Percentiles rank a stretch among this genome's conserved stretches.
Evolutionary conservation across 177 flowering plant genomes (phyloP).

Genomic region (Vitis hybrid): DNA sequence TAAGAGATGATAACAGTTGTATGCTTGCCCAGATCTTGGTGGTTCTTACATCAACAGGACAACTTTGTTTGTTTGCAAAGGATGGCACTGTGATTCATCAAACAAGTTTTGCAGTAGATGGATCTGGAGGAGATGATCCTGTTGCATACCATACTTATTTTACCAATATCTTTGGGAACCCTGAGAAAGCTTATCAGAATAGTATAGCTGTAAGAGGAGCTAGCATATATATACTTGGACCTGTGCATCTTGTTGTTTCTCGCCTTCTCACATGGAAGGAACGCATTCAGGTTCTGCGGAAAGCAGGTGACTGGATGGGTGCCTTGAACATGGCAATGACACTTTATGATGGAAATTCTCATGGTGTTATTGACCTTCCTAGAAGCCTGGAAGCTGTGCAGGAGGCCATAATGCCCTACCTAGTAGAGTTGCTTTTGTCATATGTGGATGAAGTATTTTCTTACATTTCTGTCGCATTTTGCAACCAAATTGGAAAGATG

Average conservation of each 20-base stretch:
- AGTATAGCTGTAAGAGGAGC: slow-evolving; percentile 86
- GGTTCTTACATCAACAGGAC: slow-evolving; percentile 73
- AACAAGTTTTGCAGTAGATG: slow-evolving; percentile 70
- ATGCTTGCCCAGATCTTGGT: slow-evolving; percentile 75
- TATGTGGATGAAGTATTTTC: slow-evolving; percentile 98
- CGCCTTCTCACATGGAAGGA: slow-evolving; percentile 99
- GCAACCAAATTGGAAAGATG: slow-evolving; percentile 62
- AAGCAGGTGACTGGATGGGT: slow-evolving; percentile 99
- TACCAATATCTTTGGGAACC: slow-evolving; percentile 76
- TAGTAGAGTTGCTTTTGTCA: slow-evolving; percentile 73
- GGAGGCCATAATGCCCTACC: slow-evolving; percentile 72
- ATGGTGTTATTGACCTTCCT: slow-evolving; percentile 96
- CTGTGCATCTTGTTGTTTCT: slow-evolving; percentile 67
- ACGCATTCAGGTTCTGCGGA: slow-evolving; percentile 82
- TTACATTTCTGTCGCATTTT: slow-evolving; percentile 84
- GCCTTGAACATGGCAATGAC: slow-evolving; percentile 96
- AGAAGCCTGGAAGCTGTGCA: slow-evolving; percentile 60
- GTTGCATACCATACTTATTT: slow-evolving; percentile 75
- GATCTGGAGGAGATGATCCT: slow-evolving; percentile 65
- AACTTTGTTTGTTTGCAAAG: slow-evolving; percentile 71
- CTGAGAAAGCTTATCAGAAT: slow-evolving; percentile 94
- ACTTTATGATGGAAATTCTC: slow-evolving; percentile 93
- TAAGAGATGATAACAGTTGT: neutral
- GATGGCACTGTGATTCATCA: slow-evolving; percentile 89
- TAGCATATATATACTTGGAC: slow-evolving; percentile 76